Evolutionary conservation across 1,284 basidiomycete species (phyloP), one percentile per base, ranked within the genome.

Genomic region (Papiliotrema flavescens): DNA sequence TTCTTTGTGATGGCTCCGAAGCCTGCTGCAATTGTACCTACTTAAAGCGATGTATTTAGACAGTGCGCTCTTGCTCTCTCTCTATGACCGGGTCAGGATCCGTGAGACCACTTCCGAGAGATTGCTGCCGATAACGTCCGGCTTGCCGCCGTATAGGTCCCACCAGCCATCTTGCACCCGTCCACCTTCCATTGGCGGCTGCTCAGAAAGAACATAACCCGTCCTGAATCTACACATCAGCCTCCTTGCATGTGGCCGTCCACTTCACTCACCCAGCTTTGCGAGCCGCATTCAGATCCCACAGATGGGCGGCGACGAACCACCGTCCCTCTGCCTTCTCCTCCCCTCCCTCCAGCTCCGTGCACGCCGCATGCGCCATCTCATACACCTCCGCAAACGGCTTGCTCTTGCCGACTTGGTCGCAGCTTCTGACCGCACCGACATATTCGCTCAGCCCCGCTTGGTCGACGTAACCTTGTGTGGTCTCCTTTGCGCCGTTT

Each of bases 231-330:
- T 65, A 6, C 39, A 36, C 20, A n/a, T 44, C n/a, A 37, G 40
- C 5, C 6, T 22, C 20, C n/a, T 14, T 3, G 17, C n/a, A 37
- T 22, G 11, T 8, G 34, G 7, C 13, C 13, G 17, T 3, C 22
- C 7, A 24, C 2, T 9, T 2, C 34, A 56, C 63, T 44, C 37
- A 66, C 62, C 64, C 64, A 17, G 60, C 60, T 49, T 62, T 55
- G 32, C 56, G 51, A 1, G 64, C 64, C 24, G 64, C 64, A 34
- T 40, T 47, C n/a, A 64, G 24, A 51, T 66, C 64, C 64, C 64
- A 66, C 22, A 59, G 17, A 55, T 66, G 64, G 43, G 60, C 58
- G 48, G 64, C 64, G 24, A 66, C 61, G 36, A 65, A 65, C 61
- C 61, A 65, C 45, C 61, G 57, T 47, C 60, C 53, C 34, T 22